phyloP scores from a whole-genome alignment of 2,329 filamentous ascomycete species.

The Cryphonectria carpinicola region DNA sequence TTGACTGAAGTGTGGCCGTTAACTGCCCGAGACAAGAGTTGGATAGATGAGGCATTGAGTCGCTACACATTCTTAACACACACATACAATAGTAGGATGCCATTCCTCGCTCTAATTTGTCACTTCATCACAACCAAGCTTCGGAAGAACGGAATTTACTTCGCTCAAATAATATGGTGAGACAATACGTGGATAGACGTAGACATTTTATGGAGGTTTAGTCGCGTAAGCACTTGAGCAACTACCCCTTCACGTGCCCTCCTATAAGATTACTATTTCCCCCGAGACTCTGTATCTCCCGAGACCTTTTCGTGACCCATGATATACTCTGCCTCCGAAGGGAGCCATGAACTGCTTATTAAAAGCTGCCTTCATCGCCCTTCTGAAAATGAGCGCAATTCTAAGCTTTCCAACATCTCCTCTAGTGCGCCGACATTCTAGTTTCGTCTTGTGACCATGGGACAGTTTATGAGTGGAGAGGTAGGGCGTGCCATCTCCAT shows the following conservation, averaged over 20 bases:
- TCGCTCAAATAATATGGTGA: not conserved
- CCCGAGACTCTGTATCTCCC: no score
- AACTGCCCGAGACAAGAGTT: not conserved
- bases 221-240: no score
- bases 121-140: not conserved
- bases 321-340: not conserved
- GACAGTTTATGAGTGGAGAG: not conserved
- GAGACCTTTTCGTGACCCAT: no score
- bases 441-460: not conserved
- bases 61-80: not conserved
- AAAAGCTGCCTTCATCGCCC: not conserved
- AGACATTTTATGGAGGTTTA: not conserved
- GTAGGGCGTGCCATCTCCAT: not conserved
- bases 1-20: not conserved
- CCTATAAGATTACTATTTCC: no score
- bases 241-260: no score
- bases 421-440: no score
- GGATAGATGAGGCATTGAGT: constrained; percentile 8
- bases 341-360: not conserved
- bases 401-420: not conserved
- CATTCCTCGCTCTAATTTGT: not conserved
- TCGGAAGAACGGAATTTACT: no score
- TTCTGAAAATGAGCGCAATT: not conserved
- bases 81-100: not conserved
- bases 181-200: not conserved